Base-by-base conservation (phyloP, 2,329 filamentous ascomycete species). In the Neopestalotiopsis clavispora region DNA sequence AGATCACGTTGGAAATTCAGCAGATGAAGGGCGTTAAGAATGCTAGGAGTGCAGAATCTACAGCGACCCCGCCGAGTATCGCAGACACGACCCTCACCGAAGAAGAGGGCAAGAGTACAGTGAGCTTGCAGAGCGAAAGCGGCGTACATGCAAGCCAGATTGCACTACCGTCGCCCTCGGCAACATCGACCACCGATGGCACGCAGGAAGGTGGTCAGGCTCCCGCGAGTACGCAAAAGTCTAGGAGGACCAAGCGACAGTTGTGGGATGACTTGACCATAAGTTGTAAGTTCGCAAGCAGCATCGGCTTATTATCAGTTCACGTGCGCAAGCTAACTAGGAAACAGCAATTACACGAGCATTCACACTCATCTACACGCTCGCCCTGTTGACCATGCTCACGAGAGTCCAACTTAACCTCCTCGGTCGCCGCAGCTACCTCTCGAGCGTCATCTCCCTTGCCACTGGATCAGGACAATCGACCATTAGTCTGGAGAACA, bases 211-310 rank as follows among this genome's bases (percentile, higher is more conserved):
- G 75, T 78, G 84, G 72, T 9, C 75, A 76, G 71, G 66, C 77
- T 70, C 66, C 78, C 32, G 76, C 60, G n/a, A 62, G 6, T 3
- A 34, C 78, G 69, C 86, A 87, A 69, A 93, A 90, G 79, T 74
- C 82, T 32, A 85, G 84, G 73, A 95, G 92, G 83, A 94, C 91
- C 70, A 98, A 98, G 86, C 89, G 93, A 64, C 95, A 98, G 83
- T 85, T 99, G 59, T 99, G 96, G 96, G 95, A 97, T 79, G 95
- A 99, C 78, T 88, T 99, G 80, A 98, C 97, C 77, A 97, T 98
- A 74, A 94, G 92, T 82, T 95, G 94, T 97, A 83, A 78, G 92
- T 84, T 12, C 67, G 34, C 45, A 9, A 42, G 32, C 63, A 61
- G 14, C n/a, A 38, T 45, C 52, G n/a, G 9, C n/a, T n/a, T 14